A percentile compares a stretch with the other conserved stretches of the same genome.
These are phyloP conservation scores for Anethum foeniculum DNA, from an alignment of 140 eudicot species.

Conservation along the genomic window DNA sequence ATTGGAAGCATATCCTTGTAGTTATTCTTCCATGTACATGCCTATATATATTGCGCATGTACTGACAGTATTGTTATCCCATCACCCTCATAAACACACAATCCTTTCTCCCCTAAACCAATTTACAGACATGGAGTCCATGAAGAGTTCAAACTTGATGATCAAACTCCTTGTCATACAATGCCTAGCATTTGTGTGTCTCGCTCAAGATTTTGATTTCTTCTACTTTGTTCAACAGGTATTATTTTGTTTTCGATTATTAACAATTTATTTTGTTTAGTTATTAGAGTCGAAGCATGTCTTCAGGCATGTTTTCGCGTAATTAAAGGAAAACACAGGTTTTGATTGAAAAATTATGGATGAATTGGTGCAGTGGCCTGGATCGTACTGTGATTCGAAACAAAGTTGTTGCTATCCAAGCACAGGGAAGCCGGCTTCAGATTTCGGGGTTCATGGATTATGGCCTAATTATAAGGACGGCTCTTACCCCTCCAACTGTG, in stretches of 20 bases:
- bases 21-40: background rate
- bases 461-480: slow-evolving; percentile 47
- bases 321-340: too few relatives aligned
- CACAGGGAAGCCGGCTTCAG: slow-evolving; percentile 46
- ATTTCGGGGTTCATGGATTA: slow-evolving; percentile 45
- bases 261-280: background rate
- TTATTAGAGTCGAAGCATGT: background rate
- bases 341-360: background rate
- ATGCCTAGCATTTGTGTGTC: slow-evolving; percentile 13
- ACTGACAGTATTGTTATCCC: background rate
- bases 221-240: slow-evolving; percentile 65
- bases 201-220: slow-evolving; percentile 44
- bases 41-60: background rate
- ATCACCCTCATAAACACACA: background rate
- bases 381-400: slow-evolving; percentile 57
- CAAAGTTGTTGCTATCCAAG: slow-evolving; percentile 72
- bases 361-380: slow-evolving; percentile 54
- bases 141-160: slow-evolving; percentile 10
- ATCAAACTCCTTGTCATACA: slow-evolving; percentile 23
- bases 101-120: background rate
- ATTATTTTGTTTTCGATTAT: background rate
- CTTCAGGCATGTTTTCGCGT: too few relatives aligned
- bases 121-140: background rate
- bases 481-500: slow-evolving; percentile 38
- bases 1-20: background rate